Evolutionary conservation across 495 filamentous ascomycete genomes (phyloP).

Genomic region (Patellaria atrata): DNA sequence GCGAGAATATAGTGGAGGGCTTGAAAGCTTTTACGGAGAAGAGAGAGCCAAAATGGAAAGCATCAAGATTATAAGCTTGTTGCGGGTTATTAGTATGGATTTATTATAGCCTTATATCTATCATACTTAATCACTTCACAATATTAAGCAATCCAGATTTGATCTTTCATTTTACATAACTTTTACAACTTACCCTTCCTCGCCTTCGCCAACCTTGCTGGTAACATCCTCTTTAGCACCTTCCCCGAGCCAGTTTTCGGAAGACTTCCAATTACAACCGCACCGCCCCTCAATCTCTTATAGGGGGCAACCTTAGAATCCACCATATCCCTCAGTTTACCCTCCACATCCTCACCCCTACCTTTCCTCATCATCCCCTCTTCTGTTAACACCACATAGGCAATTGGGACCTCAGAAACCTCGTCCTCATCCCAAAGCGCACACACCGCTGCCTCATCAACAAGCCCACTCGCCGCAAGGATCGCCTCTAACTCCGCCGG

Average conservation of each 20-base stretch:
- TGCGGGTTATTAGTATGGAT: no score
- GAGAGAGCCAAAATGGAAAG: slow-evolving; percentile 26
- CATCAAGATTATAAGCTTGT: slow-evolving; percentile 2
- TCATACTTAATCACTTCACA: no score
- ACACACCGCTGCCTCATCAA: slow-evolving; percentile 33
- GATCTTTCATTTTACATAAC: background rate
- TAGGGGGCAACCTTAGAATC: slow-evolving; percentile 6
- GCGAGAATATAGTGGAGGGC: slow-evolving; percentile 29
- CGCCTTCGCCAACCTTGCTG: slow-evolving; percentile 5
- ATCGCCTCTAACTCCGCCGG: slow-evolving; percentile 36
- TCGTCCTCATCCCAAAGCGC: slow-evolving; percentile 14
- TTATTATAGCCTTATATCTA: no score
- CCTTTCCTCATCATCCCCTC: no score
- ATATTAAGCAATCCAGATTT: background rate
- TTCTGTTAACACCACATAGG: slow-evolving; percentile 6
- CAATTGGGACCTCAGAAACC: slow-evolving; percentile 8
- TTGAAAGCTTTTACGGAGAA: slow-evolving; percentile 29
- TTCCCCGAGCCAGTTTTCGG: slow-evolving; percentile 8
- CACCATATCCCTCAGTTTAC: background rate
- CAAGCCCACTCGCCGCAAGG: slow-evolving; percentile 28
- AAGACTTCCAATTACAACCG: slow-evolving; percentile 2
- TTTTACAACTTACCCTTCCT: slow-evolving; percentile 5
- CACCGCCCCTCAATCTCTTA: slow-evolving; percentile 9
- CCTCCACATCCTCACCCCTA: background rate
- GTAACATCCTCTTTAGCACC: slow-evolving; percentile 3